A percentile compares a stretch with the other conserved stretches of the same genome.
These are phyloP conservation scores for Rhynchosporium secalis DNA, from an alignment of 2,329 filamentous ascomycete genomes.

Conservation along the genomic window DNA sequence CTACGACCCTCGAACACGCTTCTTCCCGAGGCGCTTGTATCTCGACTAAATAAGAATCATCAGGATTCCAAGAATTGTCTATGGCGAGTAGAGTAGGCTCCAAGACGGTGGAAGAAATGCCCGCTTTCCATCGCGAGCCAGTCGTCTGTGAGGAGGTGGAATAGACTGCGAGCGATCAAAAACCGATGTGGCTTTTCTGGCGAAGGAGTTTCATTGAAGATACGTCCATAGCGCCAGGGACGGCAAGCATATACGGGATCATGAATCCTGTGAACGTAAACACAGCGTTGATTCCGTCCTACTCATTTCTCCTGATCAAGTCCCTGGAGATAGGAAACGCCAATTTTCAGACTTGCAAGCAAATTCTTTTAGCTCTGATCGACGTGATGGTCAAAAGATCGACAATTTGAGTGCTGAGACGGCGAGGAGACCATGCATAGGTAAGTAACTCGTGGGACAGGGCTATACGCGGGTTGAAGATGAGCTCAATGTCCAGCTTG, in stretches of 20 bases:
- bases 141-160: slow-evolving; percentile 9
- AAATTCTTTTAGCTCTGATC: slow-evolving; percentile 13
- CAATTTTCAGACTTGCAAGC: slow-evolving; percentile 17
- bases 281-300: slow-evolving; percentile 18
- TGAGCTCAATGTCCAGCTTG: slow-evolving; percentile 20
- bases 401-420: slow-evolving; percentile 33
- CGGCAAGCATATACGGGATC: slow-evolving; percentile 25
- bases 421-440: slow-evolving; percentile 34
- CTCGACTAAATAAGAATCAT: slow-evolving; percentile 23
- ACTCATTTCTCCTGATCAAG: neutral
- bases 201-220: slow-evolving; percentile 13
- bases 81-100: neutral
- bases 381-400: slow-evolving; percentile 26
- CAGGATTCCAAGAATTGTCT: slow-evolving; percentile 16
- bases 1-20: neutral
- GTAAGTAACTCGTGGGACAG: slow-evolving; percentile 23
- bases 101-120: slow-evolving; percentile 18
- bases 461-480: slow-evolving; percentile 23
- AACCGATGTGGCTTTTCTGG: slow-evolving; percentile 26
- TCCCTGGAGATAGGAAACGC: slow-evolving; percentile 22
- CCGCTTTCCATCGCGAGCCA: slow-evolving; percentile 21
- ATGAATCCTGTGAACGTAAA: slow-evolving; percentile 27
- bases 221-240: slow-evolving; percentile 1
- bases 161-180: slow-evolving; percentile 16
- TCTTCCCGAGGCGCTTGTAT: slow-evolving; percentile 16